A percentile compares a stretch with the other conserved stretches of the same genome.
Conservation (phyloP, 352 stramenopile genomes). For the Globisporangium paddicum region DNA sequence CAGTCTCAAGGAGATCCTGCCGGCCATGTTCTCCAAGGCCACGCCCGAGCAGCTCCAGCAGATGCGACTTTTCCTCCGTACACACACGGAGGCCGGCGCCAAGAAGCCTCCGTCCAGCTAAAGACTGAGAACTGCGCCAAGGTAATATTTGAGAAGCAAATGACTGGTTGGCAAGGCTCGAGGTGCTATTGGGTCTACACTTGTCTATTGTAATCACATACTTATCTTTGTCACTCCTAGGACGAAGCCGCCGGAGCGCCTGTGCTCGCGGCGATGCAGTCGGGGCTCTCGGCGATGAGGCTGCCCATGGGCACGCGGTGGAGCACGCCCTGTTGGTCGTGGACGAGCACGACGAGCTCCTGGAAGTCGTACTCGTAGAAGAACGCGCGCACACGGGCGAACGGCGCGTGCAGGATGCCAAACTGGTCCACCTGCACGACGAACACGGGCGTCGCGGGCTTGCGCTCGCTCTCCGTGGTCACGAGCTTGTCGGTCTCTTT, state of each 20-base stretch:
- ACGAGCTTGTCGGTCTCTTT: neutral
- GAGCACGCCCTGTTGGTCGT: conserved; percentile 27
- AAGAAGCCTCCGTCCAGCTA: neutral
- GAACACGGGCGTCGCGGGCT: conserved; percentile 24
- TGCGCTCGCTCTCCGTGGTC: conserved; percentile 2
- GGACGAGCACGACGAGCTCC: conserved; percentile 32
- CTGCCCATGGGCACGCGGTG: conserved; percentile 28
- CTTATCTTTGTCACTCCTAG: neutral
- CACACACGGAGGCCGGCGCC: conserved; percentile 3
- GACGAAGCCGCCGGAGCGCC: conserved; percentile 13
- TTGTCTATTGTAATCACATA: neutral
- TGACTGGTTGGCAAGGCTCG: neutral
- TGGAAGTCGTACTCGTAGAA: conserved; percentile 75
- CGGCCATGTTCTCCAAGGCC: conserved; percentile 50
- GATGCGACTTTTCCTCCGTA: conserved; percentile 32
- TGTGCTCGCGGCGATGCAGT: conserved; percentile 42
- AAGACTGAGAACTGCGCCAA: neutral
- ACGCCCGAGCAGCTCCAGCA: conserved; percentile 42
- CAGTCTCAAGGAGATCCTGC: conserved; percentile 43
- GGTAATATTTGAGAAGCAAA: neutral
- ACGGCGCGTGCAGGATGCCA: conserved; percentile 81
- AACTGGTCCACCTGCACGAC: conserved; percentile 87
- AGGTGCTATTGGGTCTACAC: neutral
- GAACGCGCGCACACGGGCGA: conserved; percentile 77
- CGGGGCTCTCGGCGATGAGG: conserved; percentile 44